Evolutionary conservation across 1,284 basidiomycete species (phyloP), one percentile per base, ranked within the genome.

Genomic region (Malassezia cuniculi): DNA sequence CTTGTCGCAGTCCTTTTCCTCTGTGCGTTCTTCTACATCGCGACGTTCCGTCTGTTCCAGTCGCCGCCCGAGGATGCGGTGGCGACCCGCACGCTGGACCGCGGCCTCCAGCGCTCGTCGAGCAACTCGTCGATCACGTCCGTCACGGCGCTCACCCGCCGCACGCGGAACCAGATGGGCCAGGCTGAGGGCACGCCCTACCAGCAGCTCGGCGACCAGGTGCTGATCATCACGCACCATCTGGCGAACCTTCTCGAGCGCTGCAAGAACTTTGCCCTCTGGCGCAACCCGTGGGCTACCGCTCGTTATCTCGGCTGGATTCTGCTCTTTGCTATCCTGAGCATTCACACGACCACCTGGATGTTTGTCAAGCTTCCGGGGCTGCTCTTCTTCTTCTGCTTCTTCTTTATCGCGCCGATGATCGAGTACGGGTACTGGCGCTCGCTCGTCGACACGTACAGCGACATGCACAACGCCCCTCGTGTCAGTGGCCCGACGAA

Each of bases 181-280:
- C 14, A 41, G 19, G 19, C 20, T 6, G 6, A 39, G 21, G 7
- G 39, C 19, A 24, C 22, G 7, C 7, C 11, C 22, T 24, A 24
- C 22, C 39, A 41, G 34, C 38, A 39, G 15, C 37, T 52, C 26
- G 45, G 48, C 27, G 36, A 41, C 16, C 31, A 36, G 21, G 29
- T 39, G 12, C 29, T 51, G 1, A 25, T 33, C 3, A 27, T 41
- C n/a, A 36, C 51, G 12, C 36, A 39, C n/a, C 17, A 32, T 10
- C 24, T 54, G 1, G 51, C 51, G 7, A 50, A 54, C 21, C 18
- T 45, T 16, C 51, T 52, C 8, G 51, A 54, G 31, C 43, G 51
- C 18, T 31, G 44, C 18, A 48, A 52, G 39, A 54, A 54, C 38
- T 34, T 53, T 22, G 32, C 39, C n/a, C 30, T 47, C 19, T 53